Evolutionary conservation across 495 filamentous ascomycete species (phyloP), one percentile per base, ranked within the genome.

Genomic region (Bathelium albidoporum): DNA sequence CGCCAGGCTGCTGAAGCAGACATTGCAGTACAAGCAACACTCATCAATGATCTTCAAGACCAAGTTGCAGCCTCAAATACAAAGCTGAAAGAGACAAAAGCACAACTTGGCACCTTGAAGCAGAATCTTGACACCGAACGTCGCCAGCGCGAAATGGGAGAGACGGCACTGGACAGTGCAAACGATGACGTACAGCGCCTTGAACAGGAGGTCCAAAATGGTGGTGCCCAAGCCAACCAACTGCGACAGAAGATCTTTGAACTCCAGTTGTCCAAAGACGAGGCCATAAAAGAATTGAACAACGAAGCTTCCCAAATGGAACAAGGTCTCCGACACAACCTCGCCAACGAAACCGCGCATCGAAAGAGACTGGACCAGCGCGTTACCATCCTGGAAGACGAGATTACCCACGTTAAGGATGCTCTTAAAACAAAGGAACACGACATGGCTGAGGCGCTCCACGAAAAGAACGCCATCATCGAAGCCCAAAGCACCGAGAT

Each of bases 171-270:
- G 2, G 72, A 73, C 28, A 66, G 69, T 2, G 49, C 63, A 12
- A 71, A 72, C 49, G 63, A 60, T 4, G 11, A 65, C 14, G 63
- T 76, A 31, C 63, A 66, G 0, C 59, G 65, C 28, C 68, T 76
- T 11, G 65, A 70, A 4, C 9, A 53, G 11, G 64, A 66, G 26
- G 59, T 76, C 12, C 66, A 70, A 18, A 53, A 64, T n/a, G 61
- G 61, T n/a, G 73, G 74, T 52, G 61, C 70, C 44, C 64, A 72
- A 59, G 73, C 73, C 20, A 76, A 76, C 43, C 69, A 74, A 58
- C 62, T 76, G 22, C 74, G 74, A 31, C 66, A 66, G 44, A 76
- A 74, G 64, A 66, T 74, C 16, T 73, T 73, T 65, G 55, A 69
- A 43, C 29, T 72, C 1, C 74, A 76, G 63, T 59, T 65, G 52